A percentile compares a stretch with the other conserved stretches of the same genome.
Evolutionary conservation across 148 eudicot species (phyloP).

Genomic region (Camellia japonica): DNA sequence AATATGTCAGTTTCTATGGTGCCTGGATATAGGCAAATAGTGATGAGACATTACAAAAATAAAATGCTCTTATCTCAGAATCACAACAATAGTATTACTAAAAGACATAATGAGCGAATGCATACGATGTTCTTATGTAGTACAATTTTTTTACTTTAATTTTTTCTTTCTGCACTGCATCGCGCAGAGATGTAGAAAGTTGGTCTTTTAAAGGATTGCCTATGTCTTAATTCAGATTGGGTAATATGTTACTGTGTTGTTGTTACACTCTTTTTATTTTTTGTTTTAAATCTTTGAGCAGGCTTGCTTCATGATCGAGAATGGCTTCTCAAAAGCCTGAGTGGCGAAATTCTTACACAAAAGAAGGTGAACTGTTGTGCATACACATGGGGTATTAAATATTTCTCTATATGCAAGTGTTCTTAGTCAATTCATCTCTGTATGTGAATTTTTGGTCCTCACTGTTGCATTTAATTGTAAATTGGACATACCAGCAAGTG

Average conservation of each 20-base stretch:
- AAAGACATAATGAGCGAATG: neutral
- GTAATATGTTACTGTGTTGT: neutral
- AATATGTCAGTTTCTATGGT: neutral
- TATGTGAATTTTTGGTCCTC: neutral
- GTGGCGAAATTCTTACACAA: slow-evolving; percentile 90
- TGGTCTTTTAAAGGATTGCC: neutral
- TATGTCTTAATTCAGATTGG: neutral
- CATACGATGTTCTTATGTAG: neutral
- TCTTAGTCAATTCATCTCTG: neutral
- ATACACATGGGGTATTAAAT: neutral
- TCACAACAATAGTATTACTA: neutral
- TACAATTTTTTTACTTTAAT: neutral
- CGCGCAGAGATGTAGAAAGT: neutral
- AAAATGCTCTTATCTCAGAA: neutral
- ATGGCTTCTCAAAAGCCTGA: slow-evolving; percentile 82
- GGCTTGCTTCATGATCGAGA: slow-evolving; percentile 90
- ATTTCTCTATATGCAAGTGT: neutral
- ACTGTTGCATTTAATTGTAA: neutral
- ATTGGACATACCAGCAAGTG: neutral
- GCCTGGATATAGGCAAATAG: neutral
- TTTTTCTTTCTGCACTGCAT: neutral
- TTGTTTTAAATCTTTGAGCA: slow-evolving; percentile 27
- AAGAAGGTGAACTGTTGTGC: slow-evolving; percentile 57
- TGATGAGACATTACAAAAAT: neutral
- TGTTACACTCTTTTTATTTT: neutral